Percentiles rank a stretch among this genome's conserved stretches.
Evolutionary conservation across 306 rosid species (phyloP).

Genomic region (Canavalia ensiformis): DNA sequence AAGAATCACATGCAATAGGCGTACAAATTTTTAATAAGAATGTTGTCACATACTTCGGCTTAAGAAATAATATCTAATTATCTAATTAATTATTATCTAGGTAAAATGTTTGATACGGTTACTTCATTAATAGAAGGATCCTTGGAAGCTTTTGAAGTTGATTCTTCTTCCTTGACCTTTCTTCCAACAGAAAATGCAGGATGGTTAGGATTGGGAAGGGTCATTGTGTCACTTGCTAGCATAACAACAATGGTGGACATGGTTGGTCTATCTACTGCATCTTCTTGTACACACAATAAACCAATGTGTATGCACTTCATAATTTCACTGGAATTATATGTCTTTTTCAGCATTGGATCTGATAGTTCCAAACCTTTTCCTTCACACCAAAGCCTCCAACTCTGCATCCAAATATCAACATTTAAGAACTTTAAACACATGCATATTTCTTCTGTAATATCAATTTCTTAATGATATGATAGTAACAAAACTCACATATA

Average conservation of each 20-base stretch:
- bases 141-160: slow-evolving; percentile 42
- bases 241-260: slow-evolving; percentile 59
- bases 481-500: slow-evolving; percentile 39
- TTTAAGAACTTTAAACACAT: neutral
- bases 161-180: slow-evolving; percentile 22
- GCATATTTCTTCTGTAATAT: neutral
- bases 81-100: slow-evolving; percentile 18
- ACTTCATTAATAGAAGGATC: slow-evolving; percentile 46
- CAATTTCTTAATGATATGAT: neutral
- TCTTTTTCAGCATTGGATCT: slow-evolving; percentile 54
- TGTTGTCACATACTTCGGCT: no score
- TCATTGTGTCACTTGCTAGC: slow-evolving; percentile 52
- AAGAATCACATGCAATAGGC: no score
- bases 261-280: slow-evolving; percentile 62
- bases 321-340: slow-evolving; percentile 41
- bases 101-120: slow-evolving; percentile 44
- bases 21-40: no score
- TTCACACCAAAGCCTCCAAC: slow-evolving; percentile 67
- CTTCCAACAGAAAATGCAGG: slow-evolving; percentile 59
- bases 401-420: slow-evolving; percentile 45
- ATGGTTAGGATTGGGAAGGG: slow-evolving; percentile 58
- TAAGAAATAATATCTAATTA: no score
- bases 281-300: slow-evolving; percentile 68
- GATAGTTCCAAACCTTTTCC: slow-evolving; percentile 55
- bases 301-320: slow-evolving; percentile 59